Percentiles rank a stretch among this genome's conserved stretches.
phyloP scores from a whole-genome alignment of 164 flowering plant genomes.

The Liriodendron chinense region DNA sequence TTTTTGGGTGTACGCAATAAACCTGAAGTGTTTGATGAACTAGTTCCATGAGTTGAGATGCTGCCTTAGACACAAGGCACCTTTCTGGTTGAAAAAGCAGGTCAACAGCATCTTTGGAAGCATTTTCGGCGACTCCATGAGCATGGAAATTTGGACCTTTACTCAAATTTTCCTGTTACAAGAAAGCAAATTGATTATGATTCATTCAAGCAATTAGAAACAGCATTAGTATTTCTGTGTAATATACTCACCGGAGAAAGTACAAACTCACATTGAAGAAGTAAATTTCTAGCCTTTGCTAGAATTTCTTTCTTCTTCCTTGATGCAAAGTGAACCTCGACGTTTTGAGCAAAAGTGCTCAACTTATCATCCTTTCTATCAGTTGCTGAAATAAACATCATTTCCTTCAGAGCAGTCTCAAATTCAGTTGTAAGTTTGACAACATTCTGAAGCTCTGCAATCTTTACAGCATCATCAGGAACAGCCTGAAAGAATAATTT shows the following conservation, averaged over 20 bases:
- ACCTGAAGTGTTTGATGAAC: conserved; percentile 85
- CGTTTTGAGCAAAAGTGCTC: conserved; percentile 75
- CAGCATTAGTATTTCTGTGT: not conserved
- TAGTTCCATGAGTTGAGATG: conserved; percentile 62
- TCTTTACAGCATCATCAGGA: conserved; percentile 87
- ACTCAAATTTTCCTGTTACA: conserved; percentile 36
- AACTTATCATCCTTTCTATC: conserved; percentile 60
- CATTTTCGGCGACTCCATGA: conserved; percentile 21
- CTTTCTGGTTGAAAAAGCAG: conserved; percentile 68
- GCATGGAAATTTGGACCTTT: conserved; percentile 18
- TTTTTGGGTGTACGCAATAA: not conserved
- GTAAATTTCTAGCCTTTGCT: conserved; percentile 72
- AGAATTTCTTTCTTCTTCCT: conserved; percentile 80
- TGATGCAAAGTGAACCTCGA: conserved; percentile 91
- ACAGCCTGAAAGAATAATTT: conserved; percentile 56
- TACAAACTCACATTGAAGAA: conserved; percentile 63
- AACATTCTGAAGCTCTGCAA: conserved; percentile 74
- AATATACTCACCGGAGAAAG: conserved; percentile 60
- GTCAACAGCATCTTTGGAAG: conserved; percentile 42
- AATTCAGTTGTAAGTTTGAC: conserved; percentile 57
- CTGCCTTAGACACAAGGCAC: conserved; percentile 79
- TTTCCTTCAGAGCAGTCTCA: conserved; percentile 61
- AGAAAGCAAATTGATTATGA: conserved; percentile 1
- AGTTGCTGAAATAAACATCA: conserved; percentile 65
- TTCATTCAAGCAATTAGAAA: conserved; percentile 8